These are phyloP conservation scores for Aspergillus pseudoviridinutans DNA, from an alignment of 2,329 filamentous ascomycete genomes.

Conservation along the genomic window DNA sequence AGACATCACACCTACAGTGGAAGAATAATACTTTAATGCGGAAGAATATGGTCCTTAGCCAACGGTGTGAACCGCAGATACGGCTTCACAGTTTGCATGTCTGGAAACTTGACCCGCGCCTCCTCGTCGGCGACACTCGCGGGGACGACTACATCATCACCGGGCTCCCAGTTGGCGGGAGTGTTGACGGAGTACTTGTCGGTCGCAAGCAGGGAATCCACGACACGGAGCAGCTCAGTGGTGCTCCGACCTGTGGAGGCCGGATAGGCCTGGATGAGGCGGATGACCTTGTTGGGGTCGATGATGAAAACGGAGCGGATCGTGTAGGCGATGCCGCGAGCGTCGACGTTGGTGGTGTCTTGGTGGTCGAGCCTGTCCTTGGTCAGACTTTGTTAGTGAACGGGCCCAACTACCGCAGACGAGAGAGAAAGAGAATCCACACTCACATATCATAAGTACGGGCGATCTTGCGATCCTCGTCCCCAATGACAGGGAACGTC, in stretches of 20 bases:
- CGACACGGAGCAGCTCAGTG: conserved; percentile 71
- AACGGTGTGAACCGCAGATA: conserved; percentile 22
- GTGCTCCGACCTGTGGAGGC: conserved; percentile 85
- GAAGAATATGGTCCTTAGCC: too few relatives aligned
- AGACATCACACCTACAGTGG: too few relatives aligned
- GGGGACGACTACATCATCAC: conserved; percentile 90
- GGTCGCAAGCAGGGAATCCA: conserved; percentile 76
- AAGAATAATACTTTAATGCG: too few relatives aligned
- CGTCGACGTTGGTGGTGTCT: conserved; percentile 76
- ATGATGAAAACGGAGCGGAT: conserved; percentile 96
- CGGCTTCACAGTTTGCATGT: conserved; percentile 60
- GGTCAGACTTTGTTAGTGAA: too few relatives aligned
- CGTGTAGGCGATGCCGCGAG: conserved; percentile 81
- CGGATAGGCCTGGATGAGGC: conserved; percentile 88
- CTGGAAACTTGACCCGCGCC: conserved; percentile 82
- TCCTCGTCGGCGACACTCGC: conserved; percentile 77
- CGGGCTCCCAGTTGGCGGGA: conserved; percentile 85
- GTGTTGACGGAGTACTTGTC: conserved; percentile 88
- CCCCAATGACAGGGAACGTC: conserved; percentile 75
- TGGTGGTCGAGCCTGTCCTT: conserved; percentile 61
- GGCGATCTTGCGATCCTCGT: conserved; percentile 74
- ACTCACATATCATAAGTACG: conserved; percentile 70
- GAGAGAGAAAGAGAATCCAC: too few relatives aligned
- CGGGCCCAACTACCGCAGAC: too few relatives aligned
- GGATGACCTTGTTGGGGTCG: conserved; percentile 90